These are phyloP conservation scores for Coniochaeta sp. DNA, from an alignment of 2,329 filamentous ascomycete species.

Conservation along the genomic window DNA sequence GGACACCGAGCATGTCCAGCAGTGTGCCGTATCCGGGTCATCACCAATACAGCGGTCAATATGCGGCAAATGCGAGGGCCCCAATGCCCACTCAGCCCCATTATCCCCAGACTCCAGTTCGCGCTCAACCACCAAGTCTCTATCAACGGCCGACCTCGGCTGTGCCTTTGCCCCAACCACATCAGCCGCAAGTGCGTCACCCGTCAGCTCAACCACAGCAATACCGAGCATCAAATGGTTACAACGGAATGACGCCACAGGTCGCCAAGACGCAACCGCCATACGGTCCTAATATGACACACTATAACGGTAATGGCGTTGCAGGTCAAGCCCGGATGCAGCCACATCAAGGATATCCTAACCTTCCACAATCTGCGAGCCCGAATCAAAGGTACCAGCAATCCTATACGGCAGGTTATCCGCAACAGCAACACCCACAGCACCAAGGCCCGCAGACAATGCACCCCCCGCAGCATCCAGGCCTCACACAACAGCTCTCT, in stretches of 20 bases:
- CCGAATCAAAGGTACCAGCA: constrained; percentile 31
- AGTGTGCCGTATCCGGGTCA: constrained; percentile 26
- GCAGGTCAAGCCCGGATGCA: constrained; percentile 32
- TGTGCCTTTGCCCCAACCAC: constrained; percentile 27
- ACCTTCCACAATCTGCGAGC: constrained; percentile 30
- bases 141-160: constrained; percentile 29
- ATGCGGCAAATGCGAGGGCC: constrained; percentile 37
- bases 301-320: constrained; percentile 32
- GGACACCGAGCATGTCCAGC: constrained; percentile 24
- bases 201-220: constrained; percentile 31
- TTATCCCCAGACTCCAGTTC: constrained; percentile 29
- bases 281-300: constrained; percentile 40
- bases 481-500: constrained; percentile 11
- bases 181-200: constrained; percentile 27
- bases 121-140: constrained; percentile 27
- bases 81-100: constrained; percentile 26
- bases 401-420: constrained; percentile 16
- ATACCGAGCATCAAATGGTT: constrained; percentile 43
- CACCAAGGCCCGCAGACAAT: constrained; percentile 4
- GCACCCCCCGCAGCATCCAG: constrained; percentile 3
- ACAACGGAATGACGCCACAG: constrained; percentile 37
- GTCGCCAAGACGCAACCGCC: constrained; percentile 41
- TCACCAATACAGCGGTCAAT: constrained; percentile 39
- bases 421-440: constrained; percentile 13
- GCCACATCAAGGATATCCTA: constrained; percentile 29